These are phyloP conservation scores for Chaetomium olivaceum DNA, from an alignment of 2,329 filamentous ascomycete species.

Conservation along the genomic window DNA sequence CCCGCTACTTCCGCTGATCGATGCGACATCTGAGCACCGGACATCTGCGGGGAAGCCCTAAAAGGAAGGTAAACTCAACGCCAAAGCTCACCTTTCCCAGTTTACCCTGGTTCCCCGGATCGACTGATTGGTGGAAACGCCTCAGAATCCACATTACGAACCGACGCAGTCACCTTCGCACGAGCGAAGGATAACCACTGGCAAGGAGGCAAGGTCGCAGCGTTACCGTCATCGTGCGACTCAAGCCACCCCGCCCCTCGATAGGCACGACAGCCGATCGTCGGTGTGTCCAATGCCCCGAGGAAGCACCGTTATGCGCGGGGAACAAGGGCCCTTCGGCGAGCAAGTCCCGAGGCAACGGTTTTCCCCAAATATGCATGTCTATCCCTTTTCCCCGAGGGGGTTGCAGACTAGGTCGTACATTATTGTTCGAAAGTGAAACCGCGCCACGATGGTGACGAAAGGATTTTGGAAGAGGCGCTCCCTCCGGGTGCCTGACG, in stretches of 20 bases:
- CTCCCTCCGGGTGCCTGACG: slow-evolving; percentile 48
- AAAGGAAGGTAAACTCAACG: slow-evolving; percentile 1
- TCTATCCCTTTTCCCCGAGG: neutral
- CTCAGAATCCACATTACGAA: neutral
- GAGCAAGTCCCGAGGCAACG: neutral
- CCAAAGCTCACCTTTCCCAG: neutral
- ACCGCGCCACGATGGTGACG: slow-evolving; percentile 5
- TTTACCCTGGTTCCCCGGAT: neutral
- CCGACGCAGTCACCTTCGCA: neutral
- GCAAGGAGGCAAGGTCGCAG: neutral
- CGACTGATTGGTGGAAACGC: neutral
- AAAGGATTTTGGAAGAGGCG: slow-evolving; percentile 48
- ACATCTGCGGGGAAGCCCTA: neutral
- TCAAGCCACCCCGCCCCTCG: neutral
- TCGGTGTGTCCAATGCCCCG: neutral
- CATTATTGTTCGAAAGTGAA: neutral
- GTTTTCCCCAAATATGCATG: neutral
- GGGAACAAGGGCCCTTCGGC: neutral
- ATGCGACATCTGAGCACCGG: neutral
- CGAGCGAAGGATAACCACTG: neutral
- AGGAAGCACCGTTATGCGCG: slow-evolving; percentile 7
- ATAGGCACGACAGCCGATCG: neutral
- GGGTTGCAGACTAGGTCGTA: neutral
- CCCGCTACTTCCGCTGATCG: neutral
- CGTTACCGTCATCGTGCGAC: neutral